phyloP scores from a whole-genome alignment of 1,139 yeast species.

The Yamadazyma diddensiae region DNA sequence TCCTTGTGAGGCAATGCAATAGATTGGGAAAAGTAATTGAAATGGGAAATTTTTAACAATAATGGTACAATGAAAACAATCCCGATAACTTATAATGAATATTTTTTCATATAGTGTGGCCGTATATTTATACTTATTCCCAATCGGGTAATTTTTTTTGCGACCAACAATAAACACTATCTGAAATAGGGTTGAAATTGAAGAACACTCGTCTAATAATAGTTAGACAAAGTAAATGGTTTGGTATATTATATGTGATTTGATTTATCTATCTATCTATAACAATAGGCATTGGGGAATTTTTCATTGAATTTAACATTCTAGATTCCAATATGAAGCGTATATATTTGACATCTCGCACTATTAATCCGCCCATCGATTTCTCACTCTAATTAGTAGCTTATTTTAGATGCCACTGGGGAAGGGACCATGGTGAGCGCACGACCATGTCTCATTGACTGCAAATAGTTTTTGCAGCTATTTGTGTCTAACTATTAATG shows the following conservation, averaged over 20 bases:
- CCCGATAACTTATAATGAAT: too few relatives aligned
- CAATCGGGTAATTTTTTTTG: conserved; percentile 5
- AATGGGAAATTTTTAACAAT: neutral
- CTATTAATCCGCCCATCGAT: too few relatives aligned
- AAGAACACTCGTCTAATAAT: conserved; percentile 1
- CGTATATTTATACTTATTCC: conserved; percentile 3
- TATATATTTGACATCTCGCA: too few relatives aligned
- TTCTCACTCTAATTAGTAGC: too few relatives aligned
- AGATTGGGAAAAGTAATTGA: neutral
- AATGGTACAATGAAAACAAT: neutral
- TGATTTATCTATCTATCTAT: neutral
- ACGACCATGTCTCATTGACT: too few relatives aligned
- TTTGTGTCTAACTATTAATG: too few relatives aligned
- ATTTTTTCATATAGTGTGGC: too few relatives aligned
- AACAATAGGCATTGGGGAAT: neutral
- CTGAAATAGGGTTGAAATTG: neutral
- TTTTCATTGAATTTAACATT: too few relatives aligned
- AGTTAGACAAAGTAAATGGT: neutral
- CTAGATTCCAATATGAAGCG: neutral
- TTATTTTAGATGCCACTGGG: too few relatives aligned
- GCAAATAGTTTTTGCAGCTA: too few relatives aligned
- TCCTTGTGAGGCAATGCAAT: neutral
- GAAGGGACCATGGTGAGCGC: too few relatives aligned
- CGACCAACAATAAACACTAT: conserved; percentile 2
- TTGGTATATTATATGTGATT: neutral